Evolutionary conservation across 768 basidiomycete species (phyloP).

Genomic region (Lactifluus pinguis): DNA sequence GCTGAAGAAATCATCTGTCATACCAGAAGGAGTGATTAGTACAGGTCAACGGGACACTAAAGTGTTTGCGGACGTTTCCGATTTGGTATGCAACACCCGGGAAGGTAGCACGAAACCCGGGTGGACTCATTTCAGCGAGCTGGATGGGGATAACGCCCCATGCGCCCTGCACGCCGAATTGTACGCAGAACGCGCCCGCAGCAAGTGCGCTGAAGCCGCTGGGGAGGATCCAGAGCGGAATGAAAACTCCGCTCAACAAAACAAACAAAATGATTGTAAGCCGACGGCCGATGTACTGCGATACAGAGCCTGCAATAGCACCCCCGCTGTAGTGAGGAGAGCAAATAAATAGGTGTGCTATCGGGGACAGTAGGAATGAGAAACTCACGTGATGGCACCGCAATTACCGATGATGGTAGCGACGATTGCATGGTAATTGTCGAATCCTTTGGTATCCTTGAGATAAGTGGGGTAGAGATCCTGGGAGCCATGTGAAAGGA

Average conservation of each 20-base stretch:
- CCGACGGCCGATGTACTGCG: constrained; percentile 39
- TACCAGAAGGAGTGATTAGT: not conserved
- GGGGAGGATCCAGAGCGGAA: constrained; percentile 40
- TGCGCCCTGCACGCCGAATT: constrained; percentile 39
- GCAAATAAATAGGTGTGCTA: not conserved
- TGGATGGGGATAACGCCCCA: constrained; percentile 32
- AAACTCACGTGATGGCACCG: constrained; percentile 24
- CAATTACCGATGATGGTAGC: constrained; percentile 38
- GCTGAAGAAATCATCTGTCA: constrained; percentile 36
- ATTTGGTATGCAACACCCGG: constrained; percentile 38
- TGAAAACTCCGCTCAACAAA: constrained; percentile 26
- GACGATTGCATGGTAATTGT: constrained; percentile 27
- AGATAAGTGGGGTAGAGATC: constrained; percentile 36
- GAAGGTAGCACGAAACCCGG: constrained; percentile 41
- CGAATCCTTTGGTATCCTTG: constrained; percentile 28
- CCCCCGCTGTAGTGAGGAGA: constrained; percentile 27
- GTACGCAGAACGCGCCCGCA: constrained; percentile 40
- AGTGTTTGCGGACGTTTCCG: constrained; percentile 26
- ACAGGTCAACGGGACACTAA: not conserved
- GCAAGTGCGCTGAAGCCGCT: constrained; percentile 31
- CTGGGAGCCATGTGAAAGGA: constrained; percentile 44
- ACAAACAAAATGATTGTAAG: constrained; percentile 34
- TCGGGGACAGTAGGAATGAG: not conserved
- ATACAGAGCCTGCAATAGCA: constrained; percentile 31
- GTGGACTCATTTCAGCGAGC: constrained; percentile 40